Conservation (phyloP, 2,329 filamentous ascomycete genomes). For the Zarea fungicola region DNA sequence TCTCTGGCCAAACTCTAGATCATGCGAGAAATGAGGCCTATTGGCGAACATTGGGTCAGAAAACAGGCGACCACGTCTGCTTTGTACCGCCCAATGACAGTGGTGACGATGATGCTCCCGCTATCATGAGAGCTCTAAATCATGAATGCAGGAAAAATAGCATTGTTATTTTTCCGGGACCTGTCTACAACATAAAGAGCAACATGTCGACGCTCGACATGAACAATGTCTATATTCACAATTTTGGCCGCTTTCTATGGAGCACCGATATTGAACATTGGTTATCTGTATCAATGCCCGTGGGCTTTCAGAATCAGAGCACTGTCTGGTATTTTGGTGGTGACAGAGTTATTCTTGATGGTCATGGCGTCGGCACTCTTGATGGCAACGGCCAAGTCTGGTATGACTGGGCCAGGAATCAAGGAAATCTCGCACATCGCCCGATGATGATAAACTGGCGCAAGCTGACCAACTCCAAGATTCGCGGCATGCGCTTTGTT, state of each 20-base stretch:
- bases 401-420: conserved; percentile 46
- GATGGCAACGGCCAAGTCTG: conserved; percentile 57
- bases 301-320: conserved; percentile 52
- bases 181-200: conserved; percentile 29
- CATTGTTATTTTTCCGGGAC: conserved; percentile 28
- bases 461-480: conserved; percentile 40
- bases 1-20: not conserved
- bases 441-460: conserved; percentile 46
- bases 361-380: conserved; percentile 46
- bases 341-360: conserved; percentile 42
- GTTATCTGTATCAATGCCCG: conserved; percentile 43
- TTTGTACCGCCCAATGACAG: conserved; percentile 22
- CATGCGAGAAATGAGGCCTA: not conserved
- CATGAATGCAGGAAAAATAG: conserved; percentile 24
- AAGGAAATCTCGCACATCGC: conserved; percentile 41
- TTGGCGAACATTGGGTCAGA: not conserved
- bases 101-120: conserved; percentile 27
- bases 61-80: conserved; percentile 16
- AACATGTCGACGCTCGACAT: conserved; percentile 31
- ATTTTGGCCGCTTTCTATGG: conserved; percentile 34
- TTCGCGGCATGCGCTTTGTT: conserved; percentile 45
- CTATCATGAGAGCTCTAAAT: conserved; percentile 29
- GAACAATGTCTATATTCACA: conserved; percentile 39
- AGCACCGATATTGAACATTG: conserved; percentile 45
- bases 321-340: conserved; percentile 52